Conservation (phyloP, 2,329 filamentous ascomycete genomes). For the Phoma sp. region DNA sequence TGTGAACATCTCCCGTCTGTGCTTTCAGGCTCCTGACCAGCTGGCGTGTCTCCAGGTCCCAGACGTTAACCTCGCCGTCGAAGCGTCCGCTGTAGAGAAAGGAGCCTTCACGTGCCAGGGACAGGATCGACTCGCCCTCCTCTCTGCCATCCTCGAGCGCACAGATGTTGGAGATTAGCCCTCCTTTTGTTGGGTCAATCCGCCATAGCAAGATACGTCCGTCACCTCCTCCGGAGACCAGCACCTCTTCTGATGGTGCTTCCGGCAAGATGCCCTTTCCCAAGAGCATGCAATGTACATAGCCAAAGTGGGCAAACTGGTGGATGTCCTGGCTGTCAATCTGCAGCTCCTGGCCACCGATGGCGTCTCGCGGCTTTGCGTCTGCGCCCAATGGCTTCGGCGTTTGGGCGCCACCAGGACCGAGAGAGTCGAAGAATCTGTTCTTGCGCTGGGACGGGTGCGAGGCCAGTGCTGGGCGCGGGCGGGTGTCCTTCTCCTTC, state of each 20-base stretch:
- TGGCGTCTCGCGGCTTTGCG: slow-evolving; percentile 56
- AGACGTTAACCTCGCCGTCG: slow-evolving; percentile 88
- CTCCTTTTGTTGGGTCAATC: slow-evolving; percentile 66
- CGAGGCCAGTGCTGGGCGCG: slow-evolving; percentile 67
- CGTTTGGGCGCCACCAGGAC: slow-evolving; percentile 81
- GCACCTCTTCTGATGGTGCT: slow-evolving; percentile 74
- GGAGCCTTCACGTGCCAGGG: slow-evolving; percentile 84
- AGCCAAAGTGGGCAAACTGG: slow-evolving; percentile 93
- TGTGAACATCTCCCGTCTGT: slow-evolving; percentile 82
- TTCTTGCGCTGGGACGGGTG: slow-evolving; percentile 82
- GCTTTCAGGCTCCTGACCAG: slow-evolving; percentile 85
- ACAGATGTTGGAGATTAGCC: slow-evolving; percentile 74
- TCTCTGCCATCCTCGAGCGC: slow-evolving; percentile 66
- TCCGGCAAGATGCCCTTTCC: slow-evolving; percentile 76
- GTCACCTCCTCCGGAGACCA: slow-evolving; percentile 92
- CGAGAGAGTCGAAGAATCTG: slow-evolving; percentile 90
- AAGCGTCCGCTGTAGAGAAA: slow-evolving; percentile 92
- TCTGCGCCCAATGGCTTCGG: slow-evolving; percentile 71
- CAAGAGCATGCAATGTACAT: slow-evolving; percentile 95
- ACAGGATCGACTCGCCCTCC: slow-evolving; percentile 71
- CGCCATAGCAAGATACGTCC: slow-evolving; percentile 95
- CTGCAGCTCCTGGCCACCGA: slow-evolving; percentile 74
- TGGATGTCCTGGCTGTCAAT: slow-evolving; percentile 81
- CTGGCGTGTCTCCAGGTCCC: slow-evolving; percentile 95
- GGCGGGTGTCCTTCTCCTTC: slow-evolving; percentile 67